Percentiles rank a stretch among this genome's conserved stretches.
Evolutionary conservation across 169 alveolate genomes (phyloP).

Genomic region (Babesia gibsoni): DNA sequence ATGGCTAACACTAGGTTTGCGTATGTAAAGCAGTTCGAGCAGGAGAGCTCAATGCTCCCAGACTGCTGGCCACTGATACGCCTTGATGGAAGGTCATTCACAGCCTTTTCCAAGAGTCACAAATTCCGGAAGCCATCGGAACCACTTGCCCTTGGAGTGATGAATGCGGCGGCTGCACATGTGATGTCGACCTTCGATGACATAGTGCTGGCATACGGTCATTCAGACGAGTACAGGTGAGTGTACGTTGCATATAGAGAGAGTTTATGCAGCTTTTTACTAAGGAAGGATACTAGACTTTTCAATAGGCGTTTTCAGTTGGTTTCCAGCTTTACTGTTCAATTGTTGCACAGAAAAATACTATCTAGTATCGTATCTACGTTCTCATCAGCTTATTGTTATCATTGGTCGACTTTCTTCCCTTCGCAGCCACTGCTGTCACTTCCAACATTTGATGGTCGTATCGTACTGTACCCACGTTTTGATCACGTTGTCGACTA

Average conservation of each 20-base stretch:
- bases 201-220: conserved; percentile 92
- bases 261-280: conserved; percentile 46
- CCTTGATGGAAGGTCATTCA: conserved; percentile 93
- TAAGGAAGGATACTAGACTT: conserved; percentile 46
- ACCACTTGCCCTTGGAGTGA: conserved; percentile 81
- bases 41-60: conserved; percentile 73
- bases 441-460: conserved; percentile 92
- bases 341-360: conserved; percentile 78
- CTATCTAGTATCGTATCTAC: conserved; percentile 85
- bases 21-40: conserved; percentile 92
- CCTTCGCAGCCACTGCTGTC: conserved; percentile 70
- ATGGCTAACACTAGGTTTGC: conserved; percentile 73
- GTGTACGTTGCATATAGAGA: background rate
- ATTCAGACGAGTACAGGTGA: conserved; percentile 89
- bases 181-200: conserved; percentile 90
- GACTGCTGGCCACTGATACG: conserved; percentile 90
- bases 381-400: conserved; percentile 89
- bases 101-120: conserved; percentile 83
- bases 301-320: conserved; percentile 72
- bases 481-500: conserved; percentile 84
- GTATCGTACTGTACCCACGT: conserved; percentile 90
- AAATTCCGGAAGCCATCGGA: conserved; percentile 93
- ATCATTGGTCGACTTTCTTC: conserved; percentile 78
- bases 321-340: conserved; percentile 45
- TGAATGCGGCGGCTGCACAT: conserved; percentile 88